Base-by-base conservation (phyloP, 441 rosid genomes). In the Bruguiera hainesii region DNA sequence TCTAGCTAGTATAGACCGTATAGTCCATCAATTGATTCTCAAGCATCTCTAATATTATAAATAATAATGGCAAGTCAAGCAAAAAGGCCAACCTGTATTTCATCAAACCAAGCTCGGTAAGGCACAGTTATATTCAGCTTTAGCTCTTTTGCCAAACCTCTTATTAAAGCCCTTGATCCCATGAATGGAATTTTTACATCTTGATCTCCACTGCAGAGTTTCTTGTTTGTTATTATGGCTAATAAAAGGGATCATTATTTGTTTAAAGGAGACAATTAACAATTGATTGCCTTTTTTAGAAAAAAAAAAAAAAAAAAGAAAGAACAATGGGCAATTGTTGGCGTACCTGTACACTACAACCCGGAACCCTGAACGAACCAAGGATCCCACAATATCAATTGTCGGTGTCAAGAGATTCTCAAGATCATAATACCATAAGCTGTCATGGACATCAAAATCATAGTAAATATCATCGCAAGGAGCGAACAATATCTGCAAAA, bases 321-420 rank as follows among this genome's bases (percentile, higher is more conserved):
- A 7, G 0, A 33, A 1, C 7, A 6, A 33, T 33, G 6, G 37
- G 7, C 7, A 1, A 16, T 49, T 49, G 53, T 49, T 18, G n/a
- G 6, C 7, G 53, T 50, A 28, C 86, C 84, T 85, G 82, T 77
- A 85, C 28, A 79, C 83, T 42, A 82, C 48, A 15, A 81, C 82
- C 11, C 77, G 77, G 37, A 82, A 65, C 29, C 85, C 81, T 1
- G 81, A 71, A 58, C 76, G 68, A 15, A 73, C 75, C 11, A 81
- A 70, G n/a, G 69, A 63, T 7, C 82, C 82, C 53, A 82, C 72
- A 28, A 82, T 56, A 18, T 75, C 64, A 37, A 85, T 76, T 29
- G 79, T 79, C 5, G 84, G 80, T 46, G 69, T 56, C 56, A 77
- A 76, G 2, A 69, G 60, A 59, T 82, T 69, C 46, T 25, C 42